A percentile compares a stretch with the other conserved stretches of the same genome.
phyloP scores from a whole-genome alignment of 225 moss, liverwort and hornwort species.

The Pseudisothecium myosuroides region DNA sequence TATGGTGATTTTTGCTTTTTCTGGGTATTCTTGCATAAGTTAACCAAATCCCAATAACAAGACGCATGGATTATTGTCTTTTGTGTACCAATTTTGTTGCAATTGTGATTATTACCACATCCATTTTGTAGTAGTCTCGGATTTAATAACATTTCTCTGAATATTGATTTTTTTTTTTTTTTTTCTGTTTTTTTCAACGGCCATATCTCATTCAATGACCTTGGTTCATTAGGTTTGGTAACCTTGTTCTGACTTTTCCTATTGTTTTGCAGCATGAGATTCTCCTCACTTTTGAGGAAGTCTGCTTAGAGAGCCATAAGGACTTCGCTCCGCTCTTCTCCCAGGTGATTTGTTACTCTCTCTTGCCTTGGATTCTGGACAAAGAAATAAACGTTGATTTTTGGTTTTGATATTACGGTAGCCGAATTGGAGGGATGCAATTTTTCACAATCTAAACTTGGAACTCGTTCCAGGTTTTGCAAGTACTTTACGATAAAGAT shows the following conservation, averaged over 20 bases:
- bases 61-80: neutral
- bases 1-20: neutral
- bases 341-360: constrained; percentile 21
- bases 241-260: neutral
- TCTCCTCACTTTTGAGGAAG: constrained; percentile 83
- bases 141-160: neutral
- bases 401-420: neutral
- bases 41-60: neutral
- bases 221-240: neutral
- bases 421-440: neutral
- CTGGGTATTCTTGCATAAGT: neutral
- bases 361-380: neutral
- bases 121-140: neutral
- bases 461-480: constrained; percentile 49
- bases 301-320: constrained; percentile 57
- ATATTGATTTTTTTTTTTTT: neutral
- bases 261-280: constrained; percentile 79
- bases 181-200: neutral
- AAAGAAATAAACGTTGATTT: neutral
- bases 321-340: constrained; percentile 82
- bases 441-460: neutral
- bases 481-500: constrained; percentile 73
- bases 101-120: neutral
- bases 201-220: neutral
- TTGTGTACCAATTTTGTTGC: neutral